Percentiles rank a stretch among this genome's conserved stretches.
Evolutionary conservation across 2,329 filamentous ascomycete genomes (phyloP).

Genomic region (Sporothrix brunneoviolacea): DNA sequence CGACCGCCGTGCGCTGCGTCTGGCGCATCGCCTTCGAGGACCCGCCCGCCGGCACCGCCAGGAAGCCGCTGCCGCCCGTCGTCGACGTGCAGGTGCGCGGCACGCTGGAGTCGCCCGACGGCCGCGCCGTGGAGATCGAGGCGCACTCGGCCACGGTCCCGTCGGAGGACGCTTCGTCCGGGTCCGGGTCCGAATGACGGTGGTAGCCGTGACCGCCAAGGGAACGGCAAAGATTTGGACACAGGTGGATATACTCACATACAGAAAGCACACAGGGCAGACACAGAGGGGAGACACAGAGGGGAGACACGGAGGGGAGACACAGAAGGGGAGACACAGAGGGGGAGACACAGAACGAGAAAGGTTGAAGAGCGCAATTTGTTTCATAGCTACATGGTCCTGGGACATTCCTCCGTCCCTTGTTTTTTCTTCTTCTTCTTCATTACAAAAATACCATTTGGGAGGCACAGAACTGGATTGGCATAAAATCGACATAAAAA

Average conservation of each 20-base stretch:
- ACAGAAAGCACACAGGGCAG: too few relatives aligned
- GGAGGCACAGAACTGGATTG: too few relatives aligned
- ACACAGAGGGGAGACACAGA: too few relatives aligned
- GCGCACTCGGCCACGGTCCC: not conserved
- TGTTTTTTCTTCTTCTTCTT: too few relatives aligned
- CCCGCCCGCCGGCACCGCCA: not conserved
- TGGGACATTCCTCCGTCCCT: too few relatives aligned
- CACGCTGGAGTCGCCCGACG: conserved; percentile 46
- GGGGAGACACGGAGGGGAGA: too few relatives aligned
- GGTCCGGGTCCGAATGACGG: not conserved
- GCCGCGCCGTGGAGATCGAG: conserved; percentile 21
- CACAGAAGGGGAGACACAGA: too few relatives aligned
- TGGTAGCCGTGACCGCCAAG: conserved; percentile 6
- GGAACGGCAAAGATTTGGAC: too few relatives aligned
- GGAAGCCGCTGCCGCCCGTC: conserved; percentile 27
- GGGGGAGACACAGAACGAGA: too few relatives aligned
- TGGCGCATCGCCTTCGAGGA: conserved; percentile 39
- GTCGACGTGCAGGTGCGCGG: conserved; percentile 12
- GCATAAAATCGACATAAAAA: not conserved
- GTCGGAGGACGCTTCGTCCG: not conserved
- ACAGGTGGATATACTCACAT: not conserved
- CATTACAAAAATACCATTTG: too few relatives aligned
- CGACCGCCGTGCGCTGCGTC: conserved; percentile 70
- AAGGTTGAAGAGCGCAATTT: too few relatives aligned
- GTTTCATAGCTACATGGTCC: too few relatives aligned